Conservation (phyloP, 2,329 filamentous ascomycete genomes). For the Alternaria brassicicola region DNA sequence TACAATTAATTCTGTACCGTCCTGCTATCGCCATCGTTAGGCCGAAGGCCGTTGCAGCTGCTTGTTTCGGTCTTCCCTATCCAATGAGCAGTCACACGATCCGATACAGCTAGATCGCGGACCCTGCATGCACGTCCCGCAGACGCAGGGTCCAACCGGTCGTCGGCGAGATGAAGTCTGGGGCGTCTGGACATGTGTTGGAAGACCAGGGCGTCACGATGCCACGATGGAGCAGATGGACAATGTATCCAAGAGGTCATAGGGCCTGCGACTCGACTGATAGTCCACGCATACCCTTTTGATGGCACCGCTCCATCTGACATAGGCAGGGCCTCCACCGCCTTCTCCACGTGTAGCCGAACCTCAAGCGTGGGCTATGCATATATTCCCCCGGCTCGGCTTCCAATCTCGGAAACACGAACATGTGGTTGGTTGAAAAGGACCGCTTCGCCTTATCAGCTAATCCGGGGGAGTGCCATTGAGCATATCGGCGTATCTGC, state of each 20-base stretch:
- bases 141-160: conserved; percentile 10
- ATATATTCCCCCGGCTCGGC: neutral
- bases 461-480: neutral
- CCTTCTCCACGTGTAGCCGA: conserved; percentile 1
- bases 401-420: neutral
- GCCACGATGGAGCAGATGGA: rapidly evolving
- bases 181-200: neutral
- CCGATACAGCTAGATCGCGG: neutral
- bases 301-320: neutral
- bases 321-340: neutral
- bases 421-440: neutral
- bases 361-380: neutral
- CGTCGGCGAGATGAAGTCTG: conserved; percentile 5
- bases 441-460: neutral
- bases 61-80: neutral
- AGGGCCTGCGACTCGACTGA: rapidly evolving
- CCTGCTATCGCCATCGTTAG: neutral
- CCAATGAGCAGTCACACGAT: neutral
- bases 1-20: neutral
- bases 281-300: rapidly evolving
- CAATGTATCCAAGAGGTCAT: rapidly evolving
- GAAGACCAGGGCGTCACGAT: neutral
- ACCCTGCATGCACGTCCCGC: conserved; percentile 10
- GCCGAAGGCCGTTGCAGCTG: neutral
- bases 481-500: conserved; percentile 2